phyloP scores from a whole-genome alignment of 1,284 basidiomycete genomes.

The Pterulicium gracile region DNA sequence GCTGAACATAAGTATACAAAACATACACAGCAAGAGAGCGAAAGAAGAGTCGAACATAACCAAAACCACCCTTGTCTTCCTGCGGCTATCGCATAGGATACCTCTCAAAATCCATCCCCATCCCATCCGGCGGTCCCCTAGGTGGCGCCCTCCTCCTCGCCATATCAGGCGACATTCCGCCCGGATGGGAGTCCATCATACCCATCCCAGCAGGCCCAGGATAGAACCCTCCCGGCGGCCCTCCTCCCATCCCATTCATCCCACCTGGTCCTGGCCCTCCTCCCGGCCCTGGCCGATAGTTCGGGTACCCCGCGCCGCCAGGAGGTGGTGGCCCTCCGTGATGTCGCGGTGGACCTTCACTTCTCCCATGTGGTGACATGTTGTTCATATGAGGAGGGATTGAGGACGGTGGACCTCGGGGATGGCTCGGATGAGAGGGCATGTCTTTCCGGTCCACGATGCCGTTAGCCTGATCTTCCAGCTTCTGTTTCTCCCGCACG shows the following conservation, averaged over 20 bases:
- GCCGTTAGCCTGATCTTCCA: slow-evolving; percentile 1
- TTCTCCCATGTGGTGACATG: not conserved
- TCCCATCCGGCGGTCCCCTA: not conserved
- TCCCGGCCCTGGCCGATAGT: too few species aligned
- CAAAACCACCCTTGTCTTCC: too few species aligned
- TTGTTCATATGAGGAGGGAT: not conserved
- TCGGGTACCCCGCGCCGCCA: too few species aligned
- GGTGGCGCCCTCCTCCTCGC: slow-evolving; percentile 15
- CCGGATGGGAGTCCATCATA: not conserved
- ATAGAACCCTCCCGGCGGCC: not conserved
- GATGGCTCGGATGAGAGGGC: too few species aligned
- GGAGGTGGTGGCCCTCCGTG: not conserved
- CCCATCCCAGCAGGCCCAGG: not conserved
- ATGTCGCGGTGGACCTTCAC: not conserved
- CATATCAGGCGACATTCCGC: slow-evolving; percentile 9
- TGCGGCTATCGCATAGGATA: not conserved
- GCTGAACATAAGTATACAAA: too few species aligned
- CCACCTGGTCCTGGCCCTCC: too few species aligned
- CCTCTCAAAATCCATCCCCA: not conserved
- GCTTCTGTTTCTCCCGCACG: slow-evolving; percentile 2
- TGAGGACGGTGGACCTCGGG: not conserved
- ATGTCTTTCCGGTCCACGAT: not conserved
- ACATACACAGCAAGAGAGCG: too few species aligned
- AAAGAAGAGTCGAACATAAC: too few species aligned
- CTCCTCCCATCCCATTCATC: too few species aligned